Evolutionary conservation across 441 rosid species (phyloP), one percentile per base, ranked within the genome.

Genomic region (Adansonia grandidieri): DNA sequence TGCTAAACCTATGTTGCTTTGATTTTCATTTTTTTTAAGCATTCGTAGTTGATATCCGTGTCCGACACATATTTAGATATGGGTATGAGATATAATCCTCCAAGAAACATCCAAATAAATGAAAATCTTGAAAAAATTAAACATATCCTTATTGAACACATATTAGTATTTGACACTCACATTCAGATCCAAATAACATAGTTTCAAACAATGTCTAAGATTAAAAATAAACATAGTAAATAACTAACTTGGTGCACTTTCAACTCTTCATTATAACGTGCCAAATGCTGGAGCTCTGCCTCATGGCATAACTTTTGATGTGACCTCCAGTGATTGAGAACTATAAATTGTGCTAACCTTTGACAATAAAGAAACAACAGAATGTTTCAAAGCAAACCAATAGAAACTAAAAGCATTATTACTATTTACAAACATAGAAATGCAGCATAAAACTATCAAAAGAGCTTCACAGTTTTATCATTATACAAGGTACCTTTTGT

Each of bases 191-290:
- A 24, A 24, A 24, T 24, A 24, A 24, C 24, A 24, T 24, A 24
- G 24, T 24, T 24, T 13, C 10, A 13, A 60, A 62, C n/a, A 62
- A 62, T 24, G n/a, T 62, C 6, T 24, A 4, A 0, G 2, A 62
- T 28, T 24, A 24, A 24, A 28, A 62, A 24, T 24, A 24, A 24
- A 62, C 22, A n/a, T 65, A 14, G 2, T 15, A 69, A 65, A 24
- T 75, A 57, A 75, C 85, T 81, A 28, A 91, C 98, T 95, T 95
- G 95, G 72, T 87, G 87, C 75, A 78, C 81, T 85, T 87, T 91
- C 83, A 81, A 68, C 80, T 83, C 86, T 4, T 78, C 85, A 53
- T 82, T 84, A 78, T 78, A 84, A 84, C 78, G 79, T 42, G 83
- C 80, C 73, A 61, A 64, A 71, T 14, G 79, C 74, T 61, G 82